phyloP scores from a whole-genome alignment of 2,329 filamentous ascomycete genomes.

The Aspergillus aculeatinus region DNA sequence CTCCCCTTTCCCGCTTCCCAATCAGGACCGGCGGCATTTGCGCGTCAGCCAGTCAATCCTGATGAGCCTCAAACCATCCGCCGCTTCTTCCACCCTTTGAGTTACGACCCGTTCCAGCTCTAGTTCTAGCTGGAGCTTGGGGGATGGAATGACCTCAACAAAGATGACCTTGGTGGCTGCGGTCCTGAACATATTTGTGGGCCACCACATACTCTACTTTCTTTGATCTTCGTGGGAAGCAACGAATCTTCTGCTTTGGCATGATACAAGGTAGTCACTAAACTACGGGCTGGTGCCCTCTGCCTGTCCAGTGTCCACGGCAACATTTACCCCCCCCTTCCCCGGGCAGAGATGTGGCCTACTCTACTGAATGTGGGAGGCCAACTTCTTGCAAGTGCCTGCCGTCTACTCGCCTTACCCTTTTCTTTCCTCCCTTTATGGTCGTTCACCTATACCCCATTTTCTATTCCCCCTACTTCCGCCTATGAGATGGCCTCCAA shows the following conservation, averaged over 20 bases:
- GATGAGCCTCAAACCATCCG: background rate
- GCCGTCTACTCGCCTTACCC: background rate
- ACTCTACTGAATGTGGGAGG: background rate
- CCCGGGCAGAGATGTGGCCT: background rate
- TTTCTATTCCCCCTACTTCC: background rate
- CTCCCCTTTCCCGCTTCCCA: background rate
- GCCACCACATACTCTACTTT: background rate
- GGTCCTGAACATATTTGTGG: background rate
- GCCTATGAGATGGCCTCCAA: background rate
- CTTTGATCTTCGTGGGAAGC: background rate
- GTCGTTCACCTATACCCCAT: background rate
- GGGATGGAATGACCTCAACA: background rate
- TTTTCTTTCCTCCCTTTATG: background rate
- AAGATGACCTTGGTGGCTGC: background rate
- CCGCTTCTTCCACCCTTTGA: background rate
- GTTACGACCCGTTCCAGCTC: background rate
- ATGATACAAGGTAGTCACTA: conserved; percentile 6
- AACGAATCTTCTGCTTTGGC: background rate
- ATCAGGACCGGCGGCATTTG: background rate
- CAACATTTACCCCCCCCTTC: background rate
- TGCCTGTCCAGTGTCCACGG: background rate
- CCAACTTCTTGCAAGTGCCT: background rate
- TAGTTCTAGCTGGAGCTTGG: background rate
- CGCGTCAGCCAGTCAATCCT: background rate
- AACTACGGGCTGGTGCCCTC: background rate